These are phyloP conservation scores for Botryotinia narcissicola DNA, from an alignment of 2,329 filamentous ascomycete species.

Conservation along the genomic window DNA sequence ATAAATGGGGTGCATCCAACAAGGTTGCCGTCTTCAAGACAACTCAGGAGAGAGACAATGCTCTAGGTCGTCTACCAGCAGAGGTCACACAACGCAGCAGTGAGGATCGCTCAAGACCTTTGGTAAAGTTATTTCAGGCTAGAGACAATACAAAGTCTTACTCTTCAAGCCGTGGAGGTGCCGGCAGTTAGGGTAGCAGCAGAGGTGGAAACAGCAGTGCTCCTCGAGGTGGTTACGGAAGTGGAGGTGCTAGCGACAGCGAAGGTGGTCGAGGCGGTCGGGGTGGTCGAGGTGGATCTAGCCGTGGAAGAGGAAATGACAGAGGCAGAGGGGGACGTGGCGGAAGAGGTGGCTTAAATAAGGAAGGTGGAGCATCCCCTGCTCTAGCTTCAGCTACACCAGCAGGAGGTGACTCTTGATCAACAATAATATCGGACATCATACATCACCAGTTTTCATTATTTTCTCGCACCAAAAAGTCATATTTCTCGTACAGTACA, in stretches of 20 bases:
- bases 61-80: constrained; percentile 69
- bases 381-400: constrained; percentile 53
- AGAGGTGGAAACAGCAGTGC: constrained; percentile 58
- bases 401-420: constrained; percentile 35
- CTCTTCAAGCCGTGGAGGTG: constrained; percentile 58
- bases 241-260: constrained; percentile 77
- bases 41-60: constrained; percentile 74
- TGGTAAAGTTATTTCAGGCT: constrained; percentile 80
- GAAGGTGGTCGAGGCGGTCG: constrained; percentile 55
- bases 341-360: constrained; percentile 55
- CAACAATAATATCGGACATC: constrained; percentile 3
- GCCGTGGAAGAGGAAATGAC: constrained; percentile 53
- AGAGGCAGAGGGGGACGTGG: constrained; percentile 57
- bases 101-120: constrained; percentile 73
- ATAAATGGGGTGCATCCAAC: constrained; percentile 75
- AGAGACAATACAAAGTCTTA: constrained; percentile 54
- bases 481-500: constrained; percentile 36
- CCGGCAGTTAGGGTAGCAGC: constrained; percentile 65
- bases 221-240: constrained; percentile 73
- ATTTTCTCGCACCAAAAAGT: constrained; percentile 35
- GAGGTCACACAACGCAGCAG: constrained; percentile 70
- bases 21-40: constrained; percentile 85
- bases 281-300: constrained; percentile 56
- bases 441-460: constrained; percentile 25
- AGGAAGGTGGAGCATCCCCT: constrained; percentile 47